These are phyloP conservation scores for Boletus eberwhitei DNA, from an alignment of 768 basidiomycete genomes.

Conservation along the genomic window DNA sequence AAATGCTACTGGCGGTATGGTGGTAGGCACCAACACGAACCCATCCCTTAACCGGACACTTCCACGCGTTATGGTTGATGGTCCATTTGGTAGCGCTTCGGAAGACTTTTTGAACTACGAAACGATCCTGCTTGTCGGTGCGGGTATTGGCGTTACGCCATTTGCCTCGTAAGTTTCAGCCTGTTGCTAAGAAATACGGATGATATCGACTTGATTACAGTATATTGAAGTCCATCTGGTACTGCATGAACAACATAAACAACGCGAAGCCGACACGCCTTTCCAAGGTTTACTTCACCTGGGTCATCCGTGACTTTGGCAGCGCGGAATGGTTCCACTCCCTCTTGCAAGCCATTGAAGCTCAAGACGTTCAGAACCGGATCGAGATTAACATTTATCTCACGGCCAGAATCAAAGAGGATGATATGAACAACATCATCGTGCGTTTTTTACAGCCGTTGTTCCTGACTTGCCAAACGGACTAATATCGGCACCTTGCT, in stretches of 20 bases:
- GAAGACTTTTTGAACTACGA: conserved; percentile 93
- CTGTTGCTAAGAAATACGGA: not conserved
- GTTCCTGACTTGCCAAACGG: not conserved
- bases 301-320: conserved; percentile 94
- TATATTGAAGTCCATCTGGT: conserved; percentile 91
- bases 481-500: not conserved
- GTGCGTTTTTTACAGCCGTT: conserved; percentile 37
- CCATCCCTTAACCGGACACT: conserved; percentile 68
- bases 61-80: conserved; percentile 94
- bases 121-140: conserved; percentile 84
- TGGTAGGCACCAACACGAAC: conserved; percentile 54
- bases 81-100: conserved; percentile 88
- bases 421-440: conserved; percentile 92
- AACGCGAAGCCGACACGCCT: conserved; percentile 73
- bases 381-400: conserved; percentile 96
- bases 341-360: conserved; percentile 87
- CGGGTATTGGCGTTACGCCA: conserved; percentile 95
- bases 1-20: conserved; percentile 48
- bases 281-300: conserved; percentile 90
- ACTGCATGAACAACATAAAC: conserved; percentile 89
- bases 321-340: conserved; percentile 94
- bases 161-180: conserved; percentile 76
- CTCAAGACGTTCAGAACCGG: conserved; percentile 78
- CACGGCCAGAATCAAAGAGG: conserved; percentile 86
- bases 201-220: conserved; percentile 34